Conservation (phyloP, 352 stramenopile genomes). For the Phytophthora aleatoria region DNA sequence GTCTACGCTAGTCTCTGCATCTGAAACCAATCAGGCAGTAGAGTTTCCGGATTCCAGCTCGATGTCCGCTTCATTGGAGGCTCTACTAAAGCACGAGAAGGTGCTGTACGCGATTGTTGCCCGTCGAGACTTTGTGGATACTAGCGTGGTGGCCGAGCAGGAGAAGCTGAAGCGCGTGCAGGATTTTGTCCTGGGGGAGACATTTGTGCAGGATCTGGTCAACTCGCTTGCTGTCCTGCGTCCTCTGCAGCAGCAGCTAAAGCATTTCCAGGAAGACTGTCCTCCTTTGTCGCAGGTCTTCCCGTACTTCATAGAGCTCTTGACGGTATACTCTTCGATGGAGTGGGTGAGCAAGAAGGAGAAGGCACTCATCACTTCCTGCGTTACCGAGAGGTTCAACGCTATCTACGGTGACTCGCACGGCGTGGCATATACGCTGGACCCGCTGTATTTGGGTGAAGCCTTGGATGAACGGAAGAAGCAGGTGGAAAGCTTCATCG, state of each 20-base stretch:
- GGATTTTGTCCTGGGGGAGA: conserved; percentile 70
- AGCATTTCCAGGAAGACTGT: conserved; percentile 46
- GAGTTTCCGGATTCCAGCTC: conserved; percentile 36
- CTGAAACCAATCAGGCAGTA: conserved; percentile 18
- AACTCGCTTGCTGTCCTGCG: conserved; percentile 63
- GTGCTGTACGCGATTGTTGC: conserved; percentile 59
- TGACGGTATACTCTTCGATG: conserved; percentile 56
- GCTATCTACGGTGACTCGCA: conserved; percentile 67
- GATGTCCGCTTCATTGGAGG: conserved; percentile 49
- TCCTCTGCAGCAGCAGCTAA: conserved; percentile 62
- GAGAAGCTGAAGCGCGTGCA: conserved; percentile 56
- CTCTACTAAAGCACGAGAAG: conserved; percentile 54
- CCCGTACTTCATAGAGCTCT: conserved; percentile 50
- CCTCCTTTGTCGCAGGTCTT: conserved; percentile 61
- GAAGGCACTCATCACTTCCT: conserved; percentile 71
- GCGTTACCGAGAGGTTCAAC: conserved; percentile 65
- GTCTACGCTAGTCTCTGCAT: conserved; percentile 14
- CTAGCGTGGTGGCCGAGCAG: conserved; percentile 43
- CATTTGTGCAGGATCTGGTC: conserved; percentile 58
- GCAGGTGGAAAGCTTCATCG: conserved; percentile 54
- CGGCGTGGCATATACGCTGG: conserved; percentile 63
- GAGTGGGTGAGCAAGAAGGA: conserved; percentile 76
- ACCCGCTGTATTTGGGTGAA: conserved; percentile 56
- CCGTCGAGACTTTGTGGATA: conserved; percentile 62
- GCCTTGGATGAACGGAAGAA: conserved; percentile 54